Evolutionary conservation across 1,139 yeast genomes (phyloP).

Genomic region (Suhomyces wounanorum): DNA sequence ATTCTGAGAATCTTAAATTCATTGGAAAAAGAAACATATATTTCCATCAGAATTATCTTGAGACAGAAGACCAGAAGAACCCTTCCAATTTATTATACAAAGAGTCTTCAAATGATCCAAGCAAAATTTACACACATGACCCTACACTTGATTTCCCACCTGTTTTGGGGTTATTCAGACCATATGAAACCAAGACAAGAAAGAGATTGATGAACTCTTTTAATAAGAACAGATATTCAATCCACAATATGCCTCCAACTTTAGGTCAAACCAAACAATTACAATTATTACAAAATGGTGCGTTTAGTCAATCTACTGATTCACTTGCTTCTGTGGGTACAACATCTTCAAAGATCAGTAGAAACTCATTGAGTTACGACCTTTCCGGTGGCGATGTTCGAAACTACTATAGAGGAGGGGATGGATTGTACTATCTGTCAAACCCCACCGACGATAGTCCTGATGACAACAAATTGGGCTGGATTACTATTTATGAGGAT

Average conservation of each 20-base stretch:
- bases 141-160: conserved; percentile 33
- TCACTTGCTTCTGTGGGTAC: conserved; percentile 6
- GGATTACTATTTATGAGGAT: conserved; percentile 64
- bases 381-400: conserved; percentile 33
- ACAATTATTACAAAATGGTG: conserved; percentile 8
- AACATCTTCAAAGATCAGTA: conserved; percentile 5
- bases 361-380: conserved; percentile 17
- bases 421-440: conserved; percentile 49
- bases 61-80: conserved; percentile 18
- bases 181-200: conserved; percentile 48
- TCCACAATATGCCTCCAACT: conserved; percentile 1
- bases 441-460: conserved; percentile 62
- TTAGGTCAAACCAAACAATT: neutral
- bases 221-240: conserved; percentile 17
- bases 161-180: conserved; percentile 54
- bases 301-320: conserved; percentile 7
- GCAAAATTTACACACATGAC: conserved; percentile 37
- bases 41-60: conserved; percentile 25
- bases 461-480: conserved; percentile 59
- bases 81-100: conserved; percentile 25
- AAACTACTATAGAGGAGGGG: conserved; percentile 52
- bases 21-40: conserved; percentile 25
- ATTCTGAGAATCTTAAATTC: conserved; percentile 15
- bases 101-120: conserved; percentile 22
- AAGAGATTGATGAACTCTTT: conserved; percentile 38